phyloP scores from a whole-genome alignment of 176 grass and related monocot species.

The Tillandsia fasciculata region DNA sequence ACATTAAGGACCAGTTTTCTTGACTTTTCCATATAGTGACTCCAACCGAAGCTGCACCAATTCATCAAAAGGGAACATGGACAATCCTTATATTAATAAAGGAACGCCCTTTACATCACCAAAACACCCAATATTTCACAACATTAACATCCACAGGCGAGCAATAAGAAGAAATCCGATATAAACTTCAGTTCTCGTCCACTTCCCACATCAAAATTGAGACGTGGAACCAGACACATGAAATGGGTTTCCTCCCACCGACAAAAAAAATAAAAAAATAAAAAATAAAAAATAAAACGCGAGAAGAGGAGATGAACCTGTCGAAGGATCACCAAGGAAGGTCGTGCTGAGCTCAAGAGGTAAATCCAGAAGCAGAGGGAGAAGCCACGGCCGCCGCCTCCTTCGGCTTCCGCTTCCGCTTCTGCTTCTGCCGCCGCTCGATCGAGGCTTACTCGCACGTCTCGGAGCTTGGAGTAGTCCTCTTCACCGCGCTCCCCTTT shows the following conservation, averaged over 20 bases:
- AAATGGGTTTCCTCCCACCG: constrained; percentile 3
- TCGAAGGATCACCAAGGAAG: constrained; percentile 68
- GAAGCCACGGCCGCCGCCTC: constrained; percentile 21
- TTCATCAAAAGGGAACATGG: not conserved
- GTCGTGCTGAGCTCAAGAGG: constrained; percentile 46
- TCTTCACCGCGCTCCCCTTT: constrained; percentile 21
- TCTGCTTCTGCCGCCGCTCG: constrained; percentile 5
- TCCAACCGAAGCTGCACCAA: not conserved
- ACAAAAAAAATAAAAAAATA: not conserved
- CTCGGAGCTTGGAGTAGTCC: constrained; percentile 24
- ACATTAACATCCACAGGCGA: not conserved
- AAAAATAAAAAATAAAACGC: not conserved
- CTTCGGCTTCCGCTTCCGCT: not conserved
- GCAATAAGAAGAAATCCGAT: not conserved
- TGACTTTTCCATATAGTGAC: not conserved
- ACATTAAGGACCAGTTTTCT: too few species aligned
- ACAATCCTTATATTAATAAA: not conserved
- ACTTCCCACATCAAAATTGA: constrained; percentile 3
- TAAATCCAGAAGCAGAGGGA: constrained; percentile 82
- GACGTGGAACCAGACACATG: not conserved
- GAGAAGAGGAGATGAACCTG: constrained; percentile 29
- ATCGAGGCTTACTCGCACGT: constrained; percentile 28
- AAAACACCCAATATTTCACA: not conserved
- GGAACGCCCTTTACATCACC: not conserved
- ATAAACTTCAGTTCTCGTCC: not conserved